phyloP scores from a whole-genome alignment of 148 eudicot species.

The Diospyros lotus region DNA sequence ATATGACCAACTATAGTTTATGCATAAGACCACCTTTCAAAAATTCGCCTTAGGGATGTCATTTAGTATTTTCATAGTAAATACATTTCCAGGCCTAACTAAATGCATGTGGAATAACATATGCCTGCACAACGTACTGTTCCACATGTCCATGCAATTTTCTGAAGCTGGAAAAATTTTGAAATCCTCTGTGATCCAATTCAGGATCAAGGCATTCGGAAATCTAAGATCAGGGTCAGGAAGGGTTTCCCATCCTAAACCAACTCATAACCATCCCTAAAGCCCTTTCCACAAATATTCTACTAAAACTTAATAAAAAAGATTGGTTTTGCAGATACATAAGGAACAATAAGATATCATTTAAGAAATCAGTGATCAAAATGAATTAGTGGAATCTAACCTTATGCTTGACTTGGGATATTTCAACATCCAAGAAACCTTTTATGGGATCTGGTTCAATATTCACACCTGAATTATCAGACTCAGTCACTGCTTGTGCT shows the following conservation, averaged over 20 bases:
- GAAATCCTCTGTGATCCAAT: no score
- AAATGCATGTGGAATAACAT: neutral
- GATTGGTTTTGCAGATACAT: neutral
- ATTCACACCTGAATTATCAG: slow-evolving; percentile 24
- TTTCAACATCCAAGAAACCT: slow-evolving; percentile 31
- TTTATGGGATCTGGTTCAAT: slow-evolving; percentile 28
- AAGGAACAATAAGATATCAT: neutral
- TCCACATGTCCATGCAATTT: neutral
- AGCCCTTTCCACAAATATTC: neutral
- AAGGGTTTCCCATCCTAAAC: no score
- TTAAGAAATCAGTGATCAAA: neutral
- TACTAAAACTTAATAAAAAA: neutral
- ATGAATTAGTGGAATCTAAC: slow-evolving; percentile 28
- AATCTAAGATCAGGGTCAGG: no score
- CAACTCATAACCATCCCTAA: no score
- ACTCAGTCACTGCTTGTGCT: slow-evolving; percentile 21
- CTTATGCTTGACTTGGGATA: slow-evolving; percentile 34
- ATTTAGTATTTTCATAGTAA: neutral
- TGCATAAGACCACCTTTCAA: neutral
- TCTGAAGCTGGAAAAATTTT: neutral
- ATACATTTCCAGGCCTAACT: neutral
- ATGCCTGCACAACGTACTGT: neutral
- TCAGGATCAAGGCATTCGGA: no score
- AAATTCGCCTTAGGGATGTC: neutral
- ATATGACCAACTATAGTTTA: neutral